A percentile compares a stretch with the other conserved stretches of the same genome.
Evolutionary conservation across 2,329 filamentous ascomycete species (phyloP).

Genomic region (Trichoderma lentiforme): DNA sequence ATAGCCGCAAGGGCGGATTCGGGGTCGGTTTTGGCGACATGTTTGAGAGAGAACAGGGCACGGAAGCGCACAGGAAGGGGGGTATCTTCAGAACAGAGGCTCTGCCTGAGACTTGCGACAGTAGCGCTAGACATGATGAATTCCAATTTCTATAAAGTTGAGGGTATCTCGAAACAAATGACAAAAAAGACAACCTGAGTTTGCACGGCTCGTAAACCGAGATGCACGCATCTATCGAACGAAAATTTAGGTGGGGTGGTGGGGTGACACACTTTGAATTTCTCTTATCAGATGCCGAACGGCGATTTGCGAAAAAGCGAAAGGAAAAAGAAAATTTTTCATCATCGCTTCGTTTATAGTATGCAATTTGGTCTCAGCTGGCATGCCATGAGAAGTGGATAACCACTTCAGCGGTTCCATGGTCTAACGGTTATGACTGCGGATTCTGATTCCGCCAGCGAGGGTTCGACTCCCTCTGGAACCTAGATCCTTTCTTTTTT

Average conservation of each 20-base stretch:
- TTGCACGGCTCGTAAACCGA: background rate
- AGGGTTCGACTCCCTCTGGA: constrained; percentile 37
- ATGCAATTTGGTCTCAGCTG: fast-evolving
- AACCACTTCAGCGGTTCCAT: constrained; percentile 32
- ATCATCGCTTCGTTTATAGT: background rate
- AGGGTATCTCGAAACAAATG: constrained; percentile 1
- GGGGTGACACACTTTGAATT: constrained; percentile 6
- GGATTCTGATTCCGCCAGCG: constrained; percentile 38
- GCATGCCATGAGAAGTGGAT: constrained; percentile 26
- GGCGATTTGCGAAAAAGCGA: background rate
- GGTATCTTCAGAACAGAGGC: constrained; percentile 74
- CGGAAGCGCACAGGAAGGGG: constrained; percentile 88
- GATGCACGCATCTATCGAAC: constrained; percentile 21
- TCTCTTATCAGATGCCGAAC: constrained; percentile 15
- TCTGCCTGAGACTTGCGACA: constrained; percentile 65
- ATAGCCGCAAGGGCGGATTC: constrained; percentile 54
- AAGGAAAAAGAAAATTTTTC: background rate
- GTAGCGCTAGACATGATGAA: constrained; percentile 37
- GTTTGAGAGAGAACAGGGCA: constrained; percentile 95
- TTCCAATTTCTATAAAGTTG: background rate
- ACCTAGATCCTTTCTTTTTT: constrained; percentile 23
- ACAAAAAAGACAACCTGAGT: background rate
- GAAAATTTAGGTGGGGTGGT: constrained; percentile 37
- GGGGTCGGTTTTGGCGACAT: constrained; percentile 73
- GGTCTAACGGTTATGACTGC: constrained; percentile 39